Conservation (phyloP, 202 grass and related monocot genomes). For the Miscanthus sacchariflorus region DNA sequence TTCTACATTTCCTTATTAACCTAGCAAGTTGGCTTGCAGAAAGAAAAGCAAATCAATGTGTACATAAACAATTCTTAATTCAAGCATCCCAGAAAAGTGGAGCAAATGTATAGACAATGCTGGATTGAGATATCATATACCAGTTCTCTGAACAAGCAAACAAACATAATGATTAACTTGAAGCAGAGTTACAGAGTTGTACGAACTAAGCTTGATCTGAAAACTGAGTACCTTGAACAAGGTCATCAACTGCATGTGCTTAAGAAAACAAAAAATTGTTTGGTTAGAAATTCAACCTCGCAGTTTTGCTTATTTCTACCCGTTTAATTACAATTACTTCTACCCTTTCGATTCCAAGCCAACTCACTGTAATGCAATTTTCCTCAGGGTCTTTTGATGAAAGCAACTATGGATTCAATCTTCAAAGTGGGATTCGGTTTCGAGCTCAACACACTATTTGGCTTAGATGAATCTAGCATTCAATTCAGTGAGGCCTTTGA, state of each 20-base stretch:
- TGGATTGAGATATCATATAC: neutral
- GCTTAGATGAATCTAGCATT: conserved; percentile 47
- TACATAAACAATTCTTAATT: too few relatives aligned
- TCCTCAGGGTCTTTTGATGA: conserved; percentile 66
- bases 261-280: neutral
- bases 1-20: neutral
- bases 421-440: conserved; percentile 70
- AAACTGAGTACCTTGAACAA: conserved; percentile 6
- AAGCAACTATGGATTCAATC: conserved; percentile 64
- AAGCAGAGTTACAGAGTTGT: neutral
- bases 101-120: neutral
- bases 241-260: neutral
- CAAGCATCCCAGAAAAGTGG: neutral
- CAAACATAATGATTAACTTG: neutral
- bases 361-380: neutral
- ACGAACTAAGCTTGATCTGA: neutral
- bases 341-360: neutral
- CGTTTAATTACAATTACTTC: conserved; percentile 12
- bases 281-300: too few relatives aligned
- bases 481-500: conserved; percentile 67
- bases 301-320: neutral
- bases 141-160: neutral
- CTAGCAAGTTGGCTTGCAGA: neutral
- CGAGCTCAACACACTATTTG: conserved; percentile 57
- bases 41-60: neutral